Base-by-base conservation (phyloP, 441 rosid genomes). In the Gossypium armourianum region DNA sequence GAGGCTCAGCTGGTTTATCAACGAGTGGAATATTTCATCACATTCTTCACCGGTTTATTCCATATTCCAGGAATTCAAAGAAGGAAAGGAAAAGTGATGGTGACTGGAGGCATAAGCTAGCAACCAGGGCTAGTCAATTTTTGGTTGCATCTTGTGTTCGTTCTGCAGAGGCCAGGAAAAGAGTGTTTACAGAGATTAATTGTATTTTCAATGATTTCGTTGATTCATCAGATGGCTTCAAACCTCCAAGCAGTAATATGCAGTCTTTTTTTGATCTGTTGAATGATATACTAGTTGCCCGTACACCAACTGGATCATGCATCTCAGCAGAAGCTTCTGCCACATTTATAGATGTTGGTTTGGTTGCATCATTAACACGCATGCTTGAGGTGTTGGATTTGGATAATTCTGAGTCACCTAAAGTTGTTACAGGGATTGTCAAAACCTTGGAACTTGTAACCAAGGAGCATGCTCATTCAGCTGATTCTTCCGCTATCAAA, bases 361-460 rank as follows among this genome's bases (percentile, higher is more conserved):
- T 95, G 78, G 95, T 89, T 55, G 82, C 69, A 78, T 89, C 99
- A 16, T 83, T 90, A 15, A 90, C 97, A 68, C 87, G 79, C 67
- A 86, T 87, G 49, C 97, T 95, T 55, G 92, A 90, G 73, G 90
- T 95, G 68, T 79, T 95, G 83, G 99, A 95, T 81, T 83, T 95
- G 79, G 97, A 95, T 84, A 88, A 88, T 79, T 60, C 81, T 45
- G 96, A 92, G 67, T 90, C 97, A n/a, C 91, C 97, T 23, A 92
- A 92, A 83, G 83, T 91, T 78, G 97, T 90, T 57, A 86, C 88
- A 29, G 97, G 88, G 24, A 83, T 90, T 55, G 75, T 95, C 77
- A 95, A 90, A 86, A 89, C 90, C 58, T 82, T 95, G 83, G 99
- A 95, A 85, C 75, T 88, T 84, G 97, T 95, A 52, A 89, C 94